phyloP scores from a whole-genome alignment of 208 protist species.

The Wallacemonas collosoma region DNA sequence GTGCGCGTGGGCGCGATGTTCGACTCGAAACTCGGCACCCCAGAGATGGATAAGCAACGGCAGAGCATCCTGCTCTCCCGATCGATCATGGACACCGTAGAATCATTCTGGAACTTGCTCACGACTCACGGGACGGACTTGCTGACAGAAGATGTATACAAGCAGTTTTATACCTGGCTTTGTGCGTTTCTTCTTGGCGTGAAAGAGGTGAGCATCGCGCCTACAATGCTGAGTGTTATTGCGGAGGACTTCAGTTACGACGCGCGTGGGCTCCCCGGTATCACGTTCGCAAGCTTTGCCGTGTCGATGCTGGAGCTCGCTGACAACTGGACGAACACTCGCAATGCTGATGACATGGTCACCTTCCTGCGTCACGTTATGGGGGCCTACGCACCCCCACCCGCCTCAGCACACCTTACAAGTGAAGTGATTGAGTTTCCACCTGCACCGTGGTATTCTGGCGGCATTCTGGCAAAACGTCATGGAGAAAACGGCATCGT shows the following conservation, averaged over 20 bases:
- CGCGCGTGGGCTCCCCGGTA: constrained; percentile 31
- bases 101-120: constrained; percentile 53
- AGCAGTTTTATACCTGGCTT: constrained; percentile 60
- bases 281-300: constrained; percentile 64
- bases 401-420: neutral
- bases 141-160: constrained; percentile 57
- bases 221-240: constrained; percentile 48
- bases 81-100: constrained; percentile 43
- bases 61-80: constrained; percentile 40
- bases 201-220: constrained; percentile 45
- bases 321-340: constrained; percentile 70
- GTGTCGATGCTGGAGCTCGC: constrained; percentile 73
- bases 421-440: neutral
- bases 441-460: constrained; percentile 29
- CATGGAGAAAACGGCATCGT: constrained; percentile 16
- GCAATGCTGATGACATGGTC: constrained; percentile 44
- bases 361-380: constrained; percentile 37
- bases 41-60: constrained; percentile 56
- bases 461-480: constrained; percentile 34
- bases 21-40: constrained; percentile 61
- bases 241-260: constrained; percentile 66
- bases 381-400: constrained; percentile 18
- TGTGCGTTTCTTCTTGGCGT: constrained; percentile 57
- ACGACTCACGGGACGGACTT: constrained; percentile 25
- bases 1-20: constrained; percentile 55